Evolutionary conservation across 2,329 filamentous ascomycete species (phyloP), one percentile per base, ranked within the genome.

Genomic region (Venturia effusa): DNA sequence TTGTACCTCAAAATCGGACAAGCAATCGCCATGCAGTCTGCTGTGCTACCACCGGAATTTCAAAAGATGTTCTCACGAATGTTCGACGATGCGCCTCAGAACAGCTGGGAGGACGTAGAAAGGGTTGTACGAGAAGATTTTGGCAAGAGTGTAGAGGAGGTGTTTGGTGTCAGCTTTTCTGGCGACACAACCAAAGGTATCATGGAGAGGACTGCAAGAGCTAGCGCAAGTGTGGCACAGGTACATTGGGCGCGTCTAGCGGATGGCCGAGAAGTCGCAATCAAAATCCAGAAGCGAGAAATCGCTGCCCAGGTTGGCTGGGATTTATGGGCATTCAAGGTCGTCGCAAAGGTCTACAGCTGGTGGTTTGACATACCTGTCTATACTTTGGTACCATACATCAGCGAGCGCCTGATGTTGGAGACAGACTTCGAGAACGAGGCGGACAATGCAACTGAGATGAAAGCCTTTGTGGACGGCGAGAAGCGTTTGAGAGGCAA

Each of bases 51-150:
- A 32, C 90, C 92, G 0, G 92, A 96, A 75, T 97, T 97, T 70
- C 92, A 96, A 79, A 87, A 88, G 71, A 97, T 97, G 92, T 99
- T 99, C 73, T 82, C 88, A 27, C 84, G 88, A 71, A 97, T 99
- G 91, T 99, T 97, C 73, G 94, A 97, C 73, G 93, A 97, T 78
- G 94, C 94, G 67, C 92, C 93, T 43, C 92, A 97, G 80, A 94
- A 96, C 73, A 81, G 83, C 51, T 97, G 92, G 92, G 82, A 80
- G 68, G 90, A 93, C 61, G 87, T 96, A 1, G 88, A 96, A 77
- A 84, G 81, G 71, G 92, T 97, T 15, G 89, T 99, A 48, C 80
- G 84, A 27, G 86, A 95, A 73, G 94, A 97, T 70, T 97, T 97
- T 79, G 84, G 88, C 3, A 88, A 85, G 73, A 86, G 86, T 30